Base-by-base conservation (phyloP, 495 filamentous ascomycete species). In the Hypoxylon cercidicola region DNA sequence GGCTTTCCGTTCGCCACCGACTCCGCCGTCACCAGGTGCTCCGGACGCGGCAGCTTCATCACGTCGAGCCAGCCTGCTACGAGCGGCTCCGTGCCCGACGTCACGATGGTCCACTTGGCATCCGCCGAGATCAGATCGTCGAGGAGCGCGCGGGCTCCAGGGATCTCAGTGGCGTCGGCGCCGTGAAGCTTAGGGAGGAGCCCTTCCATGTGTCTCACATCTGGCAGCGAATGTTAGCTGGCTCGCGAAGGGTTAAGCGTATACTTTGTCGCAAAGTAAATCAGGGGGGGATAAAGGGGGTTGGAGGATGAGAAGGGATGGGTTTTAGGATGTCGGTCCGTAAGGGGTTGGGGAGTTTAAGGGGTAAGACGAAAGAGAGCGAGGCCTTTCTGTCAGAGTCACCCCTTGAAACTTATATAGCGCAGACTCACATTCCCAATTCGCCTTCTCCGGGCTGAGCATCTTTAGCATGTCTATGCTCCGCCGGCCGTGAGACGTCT, bases 71-170 rank as follows among this genome's bases (percentile, higher is more conserved):
- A 99, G 45, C 93, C 94, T 16, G 84, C 84, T 3, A 97, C 86
- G 12, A 99, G 83, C 3, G 92, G 89, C 40, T 83, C 79, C 0
- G 92, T 93, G 21, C 95, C 95, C 1, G 90, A 93, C 4, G 95
- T 99, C 8, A 97, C 94, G 57, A 99, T 94, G 20, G 91, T 90
- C 95, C 95, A 99, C 44, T 86, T 87, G 0, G 85, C 87, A 44
- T 79, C 73, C 30, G 77, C 65, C 0, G 58, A 54, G 30, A 79
- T 81, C 19, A 86, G 68, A 8, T 70, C 56, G 5, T 76, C 46
- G 7, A 85, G 75, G 20, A 86, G 76, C 16, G 75, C 25, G 21
- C 83, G 72, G 7, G 77, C 81, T 28, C 92, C 93, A 40, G 90
- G 90, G 69, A 97, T 89, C 75, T 96, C 93, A 52, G 88, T 81